Percentiles rank a stretch among this genome's conserved stretches.
These are phyloP conservation scores for Trichosporon ovoides DNA, from an alignment of 1,284 basidiomycete species.

Conservation along the genomic window DNA sequence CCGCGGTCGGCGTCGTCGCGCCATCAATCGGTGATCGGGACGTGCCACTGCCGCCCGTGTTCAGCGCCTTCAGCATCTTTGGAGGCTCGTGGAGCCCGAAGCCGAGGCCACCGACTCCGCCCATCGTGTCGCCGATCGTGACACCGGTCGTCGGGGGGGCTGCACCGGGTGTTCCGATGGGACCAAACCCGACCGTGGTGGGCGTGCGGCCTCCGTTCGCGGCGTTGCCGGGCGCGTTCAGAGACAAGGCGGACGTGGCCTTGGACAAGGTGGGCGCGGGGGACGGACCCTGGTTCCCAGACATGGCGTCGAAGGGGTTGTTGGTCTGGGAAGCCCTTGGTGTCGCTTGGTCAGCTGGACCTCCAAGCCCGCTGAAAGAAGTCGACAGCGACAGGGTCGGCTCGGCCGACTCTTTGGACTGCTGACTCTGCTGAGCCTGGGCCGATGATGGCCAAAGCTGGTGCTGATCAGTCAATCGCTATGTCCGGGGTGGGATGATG, in stretches of 20 bases:
- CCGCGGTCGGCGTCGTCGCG: constrained; percentile 13
- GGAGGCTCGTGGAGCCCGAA: constrained; percentile 49
- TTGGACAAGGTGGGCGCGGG: constrained; percentile 39
- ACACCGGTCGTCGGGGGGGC: constrained; percentile 45
- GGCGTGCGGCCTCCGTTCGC: constrained; percentile 37
- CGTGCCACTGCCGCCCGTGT: constrained; percentile 31
- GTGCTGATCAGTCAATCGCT: constrained; percentile 20
- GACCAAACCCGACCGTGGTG: constrained; percentile 41
- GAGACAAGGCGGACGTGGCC: constrained; percentile 39
- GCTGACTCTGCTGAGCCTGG: constrained; percentile 13
- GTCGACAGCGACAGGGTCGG: constrained; percentile 36
- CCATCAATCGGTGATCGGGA: constrained; percentile 26
- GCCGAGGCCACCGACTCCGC: constrained; percentile 29
- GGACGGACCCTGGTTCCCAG: constrained; percentile 17
- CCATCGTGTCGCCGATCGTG: constrained; percentile 43
- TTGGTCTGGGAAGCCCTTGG: constrained; percentile 57
- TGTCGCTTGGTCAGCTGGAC: constrained; percentile 63
- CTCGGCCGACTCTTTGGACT: constrained; percentile 18
- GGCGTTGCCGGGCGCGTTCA: constrained; percentile 29
- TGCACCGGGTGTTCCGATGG: constrained; percentile 45
- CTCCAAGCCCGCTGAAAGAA: constrained; percentile 38
- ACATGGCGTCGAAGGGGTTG: constrained; percentile 63
- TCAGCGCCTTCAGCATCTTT: constrained; percentile 47
- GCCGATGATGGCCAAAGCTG: constrained; percentile 44
- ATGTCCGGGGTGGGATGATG: background rate